Evolutionary conservation across 768 basidiomycete genomes (phyloP), one percentile per base, ranked within the genome.

Genomic region (Dioszegia hungarica): DNA sequence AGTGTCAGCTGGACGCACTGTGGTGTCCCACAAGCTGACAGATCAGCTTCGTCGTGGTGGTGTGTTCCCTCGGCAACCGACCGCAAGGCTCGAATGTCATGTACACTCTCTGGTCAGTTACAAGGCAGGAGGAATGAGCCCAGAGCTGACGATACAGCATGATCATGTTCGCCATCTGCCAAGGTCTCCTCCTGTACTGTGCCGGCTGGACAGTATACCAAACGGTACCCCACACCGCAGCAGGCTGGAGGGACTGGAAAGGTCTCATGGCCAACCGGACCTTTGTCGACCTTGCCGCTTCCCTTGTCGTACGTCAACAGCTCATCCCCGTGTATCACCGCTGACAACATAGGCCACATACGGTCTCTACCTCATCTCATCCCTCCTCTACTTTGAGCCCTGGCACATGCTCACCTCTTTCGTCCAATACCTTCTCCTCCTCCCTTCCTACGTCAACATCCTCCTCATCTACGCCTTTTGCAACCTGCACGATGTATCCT

Each of bases 151-250:
- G 19, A 33, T 44, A 36, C 62, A 63, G 66, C 52, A 74, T 74
- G 27, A 44, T 72, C 38, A 56, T 70, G 59, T 71, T 72, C 28
- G 66, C 57, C 33, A 52, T 67, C 39, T 68, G 67, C 31, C 62
- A 65, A 47, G 58, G 67, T 61, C 87, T 90, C 68, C 85, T 88
- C 5, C 80, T 88, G 39, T 92, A 88, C 85, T 92, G 89, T 78
- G 90, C 89, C 6, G 90, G 81, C n/a, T 93, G 82, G 74, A 92
- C 89, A 0, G 87, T 93, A 52, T 94, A 89, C 66, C 82, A 89
- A 22, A 85, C 87, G 12, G 85, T 91, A 33, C 87, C 87, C 1
- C 84, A 90, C 67, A 82, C 83, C 3, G 55, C 83, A n/a, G 80
- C 79, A 2, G 88, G 85, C 38, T 93, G 90, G 90, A 80, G 84